A percentile compares a stretch with the other conserved stretches of the same genome.
These are phyloP conservation scores for Aspergillus nomiae DNA, from an alignment of 2,329 filamentous ascomycete genomes.

Conservation along the genomic window DNA sequence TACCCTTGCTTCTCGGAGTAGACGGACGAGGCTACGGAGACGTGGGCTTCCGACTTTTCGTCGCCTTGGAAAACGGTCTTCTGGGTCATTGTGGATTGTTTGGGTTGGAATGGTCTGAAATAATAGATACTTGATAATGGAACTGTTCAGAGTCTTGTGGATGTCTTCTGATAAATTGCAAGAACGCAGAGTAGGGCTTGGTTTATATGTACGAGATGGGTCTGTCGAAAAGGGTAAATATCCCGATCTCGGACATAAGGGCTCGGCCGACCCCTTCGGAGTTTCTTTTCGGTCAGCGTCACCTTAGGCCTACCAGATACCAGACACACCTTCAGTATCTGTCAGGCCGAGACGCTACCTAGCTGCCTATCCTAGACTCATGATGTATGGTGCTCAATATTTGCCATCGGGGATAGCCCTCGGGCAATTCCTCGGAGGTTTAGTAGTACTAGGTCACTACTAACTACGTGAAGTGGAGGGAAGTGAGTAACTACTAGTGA, in stretches of 20 bases:
- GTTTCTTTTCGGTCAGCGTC: not conserved
- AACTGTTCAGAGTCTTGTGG: not conserved
- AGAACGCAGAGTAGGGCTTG: not conserved
- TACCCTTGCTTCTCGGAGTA: not conserved
- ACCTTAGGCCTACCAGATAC: not conserved
- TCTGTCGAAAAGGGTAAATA: not conserved
- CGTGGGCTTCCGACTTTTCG: not conserved
- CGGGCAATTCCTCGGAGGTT: not conserved
- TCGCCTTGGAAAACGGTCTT: not conserved
- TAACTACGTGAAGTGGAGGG: no score
- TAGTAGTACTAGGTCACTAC: no score
- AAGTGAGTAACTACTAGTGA: no score
- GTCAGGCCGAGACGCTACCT: not conserved
- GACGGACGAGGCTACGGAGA: not conserved
- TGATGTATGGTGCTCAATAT: not conserved
- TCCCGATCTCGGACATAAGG: not conserved
- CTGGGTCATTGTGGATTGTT: not conserved
- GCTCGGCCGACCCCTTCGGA: not conserved
- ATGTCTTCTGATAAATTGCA: not conserved
- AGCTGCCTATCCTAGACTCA: not conserved
- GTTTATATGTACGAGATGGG: not conserved
- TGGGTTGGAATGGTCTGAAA: not conserved
- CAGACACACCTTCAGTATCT: not conserved
- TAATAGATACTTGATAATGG: accelerated
- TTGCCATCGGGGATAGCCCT: not conserved